Percentiles rank a stretch among this genome's conserved stretches.
Evolutionary conservation across 2,329 filamentous ascomycete genomes (phyloP).

Genomic region (Tolypocladium tropicale): DNA sequence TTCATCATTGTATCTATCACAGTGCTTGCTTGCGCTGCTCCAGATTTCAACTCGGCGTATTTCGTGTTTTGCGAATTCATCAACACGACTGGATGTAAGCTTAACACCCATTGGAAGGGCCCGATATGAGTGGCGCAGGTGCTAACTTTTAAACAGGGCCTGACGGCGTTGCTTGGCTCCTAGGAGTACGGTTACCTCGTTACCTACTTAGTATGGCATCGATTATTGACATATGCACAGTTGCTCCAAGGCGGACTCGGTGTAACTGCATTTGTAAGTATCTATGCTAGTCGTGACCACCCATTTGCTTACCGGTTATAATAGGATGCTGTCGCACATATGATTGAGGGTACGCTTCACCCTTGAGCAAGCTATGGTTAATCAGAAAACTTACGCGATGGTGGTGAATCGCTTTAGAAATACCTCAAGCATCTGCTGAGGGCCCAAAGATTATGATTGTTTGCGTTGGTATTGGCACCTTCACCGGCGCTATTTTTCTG

Average conservation of each 20-base stretch:
- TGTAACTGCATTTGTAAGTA: conserved; percentile 18
- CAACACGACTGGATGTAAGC: conserved; percentile 18
- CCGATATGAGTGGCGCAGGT: neutral
- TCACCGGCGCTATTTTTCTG: conserved; percentile 53
- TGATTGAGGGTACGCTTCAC: conserved; percentile 16
- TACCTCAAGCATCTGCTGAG: conserved; percentile 18
- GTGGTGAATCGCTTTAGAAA: conserved; percentile 8
- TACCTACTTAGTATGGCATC: neutral
- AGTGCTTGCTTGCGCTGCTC: conserved; percentile 52
- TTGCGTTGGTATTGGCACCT: conserved; percentile 51
- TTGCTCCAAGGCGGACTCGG: conserved; percentile 22
- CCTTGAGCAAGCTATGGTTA: rapidly evolving
- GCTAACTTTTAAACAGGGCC: conserved; percentile 10
- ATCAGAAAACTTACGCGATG: neutral
- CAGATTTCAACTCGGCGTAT: conserved; percentile 36
- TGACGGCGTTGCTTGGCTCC: conserved; percentile 21
- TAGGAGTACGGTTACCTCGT: conserved; percentile 11
- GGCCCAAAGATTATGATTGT: conserved; percentile 32
- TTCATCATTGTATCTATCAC: conserved; percentile 62
- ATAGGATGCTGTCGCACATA: conserved; percentile 22
- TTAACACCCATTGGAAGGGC: too few relatives aligned
- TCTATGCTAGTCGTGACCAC: too few relatives aligned
- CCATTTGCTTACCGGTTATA: neutral
- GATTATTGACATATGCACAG: neutral
- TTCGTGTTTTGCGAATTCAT: conserved; percentile 21